Evolutionary conservation across 495 filamentous ascomycete species (phyloP).

Genomic region (Bryoglossum gracile): DNA sequence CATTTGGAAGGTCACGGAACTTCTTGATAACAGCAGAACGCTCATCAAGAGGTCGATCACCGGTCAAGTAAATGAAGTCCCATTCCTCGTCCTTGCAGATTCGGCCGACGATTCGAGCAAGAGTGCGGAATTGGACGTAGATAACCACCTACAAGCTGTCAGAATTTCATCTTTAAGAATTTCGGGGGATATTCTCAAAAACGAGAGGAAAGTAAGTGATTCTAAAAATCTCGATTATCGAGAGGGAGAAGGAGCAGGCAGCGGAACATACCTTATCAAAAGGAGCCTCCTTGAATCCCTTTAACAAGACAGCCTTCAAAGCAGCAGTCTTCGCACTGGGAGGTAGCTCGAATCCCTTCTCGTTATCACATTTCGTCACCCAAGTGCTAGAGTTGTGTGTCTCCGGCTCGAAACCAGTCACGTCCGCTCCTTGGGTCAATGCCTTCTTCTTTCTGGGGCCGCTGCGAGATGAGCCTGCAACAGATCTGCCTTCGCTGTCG

Average conservation of each 20-base stretch:
- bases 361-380: conserved; percentile 11
- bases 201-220: too few relatives aligned
- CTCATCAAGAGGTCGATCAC: conserved; percentile 21
- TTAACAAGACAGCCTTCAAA: conserved; percentile 24
- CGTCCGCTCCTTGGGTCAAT: conserved; percentile 18
- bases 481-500: background rate
- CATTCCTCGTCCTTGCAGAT: conserved; percentile 26
- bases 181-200: too few relatives aligned
- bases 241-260: background rate
- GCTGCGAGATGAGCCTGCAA: background rate
- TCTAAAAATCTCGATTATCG: too few relatives aligned
- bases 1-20: conserved; percentile 14
- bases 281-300: conserved; percentile 30
- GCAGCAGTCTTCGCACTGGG: conserved; percentile 29
- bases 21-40: conserved; percentile 9
- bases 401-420: conserved; percentile 18
- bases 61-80: conserved; percentile 26
- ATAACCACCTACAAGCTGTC: conserved; percentile 19
- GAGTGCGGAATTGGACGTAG: conserved; percentile 30
- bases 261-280: conserved; percentile 31
- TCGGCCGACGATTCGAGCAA: conserved; percentile 29
- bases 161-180: too few relatives aligned
- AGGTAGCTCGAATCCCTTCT: conserved; percentile 6
- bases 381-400: conserved; percentile 8
- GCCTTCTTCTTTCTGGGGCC: background rate